Percentiles rank a stretch among this genome's conserved stretches.
These are phyloP conservation scores for Amanita pallidorosea DNA, from an alignment of 768 basidiomycete species.

Conservation along the genomic window DNA sequence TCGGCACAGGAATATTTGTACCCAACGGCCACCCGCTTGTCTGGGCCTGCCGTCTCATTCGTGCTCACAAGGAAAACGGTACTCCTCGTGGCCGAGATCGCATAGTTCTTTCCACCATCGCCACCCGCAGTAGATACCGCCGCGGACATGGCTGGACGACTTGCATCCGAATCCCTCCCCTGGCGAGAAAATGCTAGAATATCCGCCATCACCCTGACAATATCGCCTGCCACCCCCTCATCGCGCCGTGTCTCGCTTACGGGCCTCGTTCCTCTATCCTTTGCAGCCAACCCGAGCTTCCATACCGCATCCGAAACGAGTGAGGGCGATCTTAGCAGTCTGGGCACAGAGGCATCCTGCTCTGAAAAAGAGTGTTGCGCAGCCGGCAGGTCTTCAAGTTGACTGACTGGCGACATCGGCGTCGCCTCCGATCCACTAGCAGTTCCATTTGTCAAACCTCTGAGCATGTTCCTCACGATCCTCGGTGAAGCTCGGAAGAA, in stretches of 20 bases:
- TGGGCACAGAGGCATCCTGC: slow-evolving; percentile 11
- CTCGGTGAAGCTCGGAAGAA: slow-evolving; percentile 76
- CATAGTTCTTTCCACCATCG: slow-evolving; percentile 31
- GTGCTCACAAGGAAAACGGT: slow-evolving; percentile 48
- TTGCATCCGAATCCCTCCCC: slow-evolving; percentile 25
- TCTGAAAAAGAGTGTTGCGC: slow-evolving; percentile 3
- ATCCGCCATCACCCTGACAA: slow-evolving; percentile 72
- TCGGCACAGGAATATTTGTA: slow-evolving; percentile 38
- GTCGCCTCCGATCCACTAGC: slow-evolving; percentile 8
- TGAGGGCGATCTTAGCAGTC: slow-evolving; percentile 51
- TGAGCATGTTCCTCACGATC: slow-evolving; percentile 48
- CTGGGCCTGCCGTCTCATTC: slow-evolving; percentile 36
- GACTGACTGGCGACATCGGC: slow-evolving; percentile 4
- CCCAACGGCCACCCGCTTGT: slow-evolving; percentile 46
- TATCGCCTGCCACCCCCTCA: slow-evolving; percentile 41
- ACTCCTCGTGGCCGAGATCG: slow-evolving; percentile 38
- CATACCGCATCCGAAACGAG: slow-evolving; percentile 67
- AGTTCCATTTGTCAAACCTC: slow-evolving; percentile 39
- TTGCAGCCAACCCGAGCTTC: slow-evolving; percentile 50
- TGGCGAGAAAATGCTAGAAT: slow-evolving; percentile 47
- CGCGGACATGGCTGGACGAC: slow-evolving; percentile 3
- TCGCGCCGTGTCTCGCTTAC: slow-evolving; percentile 19
- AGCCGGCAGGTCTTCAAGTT: slow-evolving; percentile 9
- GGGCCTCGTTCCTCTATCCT: slow-evolving; percentile 21
- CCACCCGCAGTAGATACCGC: slow-evolving; percentile 7